Evolutionary conservation across 495 filamentous ascomycete species (phyloP), one percentile per base, ranked within the genome.

Genomic region (Articulospora tetracladia): DNA sequence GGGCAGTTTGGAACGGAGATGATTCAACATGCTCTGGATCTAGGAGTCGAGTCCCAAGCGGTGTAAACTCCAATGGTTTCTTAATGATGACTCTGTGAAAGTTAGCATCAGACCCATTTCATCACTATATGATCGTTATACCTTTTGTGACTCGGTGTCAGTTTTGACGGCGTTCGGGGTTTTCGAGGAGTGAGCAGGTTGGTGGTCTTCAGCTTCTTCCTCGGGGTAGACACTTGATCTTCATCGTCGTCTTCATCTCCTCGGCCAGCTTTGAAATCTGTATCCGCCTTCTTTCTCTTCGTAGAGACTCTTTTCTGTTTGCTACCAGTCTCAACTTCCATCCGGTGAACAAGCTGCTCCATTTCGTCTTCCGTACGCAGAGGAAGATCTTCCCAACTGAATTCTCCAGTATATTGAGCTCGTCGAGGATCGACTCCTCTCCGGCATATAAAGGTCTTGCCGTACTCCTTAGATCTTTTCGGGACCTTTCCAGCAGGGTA

Each of bases 21-120:
- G 90, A 84, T n/a, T 87, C 82, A 54, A 88, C 80, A 66, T 90
- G 84, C 7, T 81, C 74, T 1, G 92, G 91, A 13, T 90, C 90
- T 53, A 99, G 84, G 24, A 89, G 76, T 36, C 95, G 86, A 24
- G 92, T 98, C 1, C 91, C 91, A 11, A 98, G 79, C 0, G 94
- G 94, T 0, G 94, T 98, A 70, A 97, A 97, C 70, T 97, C 92
- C 39, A 98, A 83, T 4, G 92, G 87, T 61, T 92, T 96, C 70
- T 97, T 98, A 52, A 96, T 77, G 17, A 90, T 73, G 52, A 97
- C 86, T 55, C 84, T 86, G 62, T 8, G 30, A 36, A 53, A 27
- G 27, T 62, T 60, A 65, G 53, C 30, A 55, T n/a, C 28, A 36
- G 3, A 11, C 51, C 13, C 46, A 22, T 11, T 1, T n/a, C 25